Conservation (phyloP, 305 asterid species). For the Fraxinus paxiana region DNA sequence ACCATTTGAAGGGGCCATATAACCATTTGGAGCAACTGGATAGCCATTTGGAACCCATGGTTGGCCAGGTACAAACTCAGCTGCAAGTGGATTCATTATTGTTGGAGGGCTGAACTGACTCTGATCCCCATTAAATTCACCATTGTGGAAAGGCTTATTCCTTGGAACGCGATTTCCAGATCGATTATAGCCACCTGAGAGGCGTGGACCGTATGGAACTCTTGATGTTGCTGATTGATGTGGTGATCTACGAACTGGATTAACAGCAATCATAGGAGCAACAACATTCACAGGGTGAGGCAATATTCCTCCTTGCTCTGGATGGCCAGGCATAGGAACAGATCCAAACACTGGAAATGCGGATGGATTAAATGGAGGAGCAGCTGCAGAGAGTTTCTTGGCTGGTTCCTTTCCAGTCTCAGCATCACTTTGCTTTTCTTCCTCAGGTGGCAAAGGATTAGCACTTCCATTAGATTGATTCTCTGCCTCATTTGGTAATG, state of each 20-base stretch:
- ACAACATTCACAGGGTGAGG: constrained; percentile 69
- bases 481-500: constrained; percentile 32
- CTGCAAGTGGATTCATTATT: constrained; percentile 84
- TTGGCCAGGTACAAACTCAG: constrained; percentile 72
- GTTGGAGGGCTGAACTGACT: constrained; percentile 49
- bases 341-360: constrained; percentile 58
- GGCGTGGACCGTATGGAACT: constrained; percentile 89
- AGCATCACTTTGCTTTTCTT: constrained; percentile 49
- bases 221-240: constrained; percentile 85
- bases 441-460: constrained; percentile 33
- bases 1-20: constrained; percentile 47
- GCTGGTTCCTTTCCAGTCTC: constrained; percentile 62
- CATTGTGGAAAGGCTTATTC: constrained; percentile 61
- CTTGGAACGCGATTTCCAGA: constrained; percentile 63
- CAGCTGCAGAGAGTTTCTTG: constrained; percentile 82
- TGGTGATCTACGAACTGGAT: constrained; percentile 71
- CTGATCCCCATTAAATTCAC: constrained; percentile 56
- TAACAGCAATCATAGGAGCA: constrained; percentile 56
- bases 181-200: constrained; percentile 74
- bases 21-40: constrained; percentile 64
- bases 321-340: constrained; percentile 50
- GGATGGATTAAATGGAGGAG: constrained; percentile 83
- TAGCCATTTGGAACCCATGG: constrained; percentile 77
- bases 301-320: constrained; percentile 77
- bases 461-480: constrained; percentile 26